Evolutionary conservation across 768 basidiomycete species (phyloP).

Genomic region (Filobasidium floriforme): DNA sequence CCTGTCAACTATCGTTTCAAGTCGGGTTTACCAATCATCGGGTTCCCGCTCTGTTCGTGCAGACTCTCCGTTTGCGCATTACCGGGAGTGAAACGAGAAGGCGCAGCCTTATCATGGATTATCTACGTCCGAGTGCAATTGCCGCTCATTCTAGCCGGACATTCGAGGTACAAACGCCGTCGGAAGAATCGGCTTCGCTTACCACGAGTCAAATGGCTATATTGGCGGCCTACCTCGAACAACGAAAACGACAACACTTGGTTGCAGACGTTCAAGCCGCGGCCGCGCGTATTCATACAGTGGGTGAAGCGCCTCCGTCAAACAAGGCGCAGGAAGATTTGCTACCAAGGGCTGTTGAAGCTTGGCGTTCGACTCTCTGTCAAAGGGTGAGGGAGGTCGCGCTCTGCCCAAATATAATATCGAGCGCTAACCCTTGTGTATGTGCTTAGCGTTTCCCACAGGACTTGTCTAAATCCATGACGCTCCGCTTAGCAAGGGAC

Average conservation of each 20-base stretch:
- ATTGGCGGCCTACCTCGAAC: not conserved
- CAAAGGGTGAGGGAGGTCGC: no score
- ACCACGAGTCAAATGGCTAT: not conserved
- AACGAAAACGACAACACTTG: not conserved
- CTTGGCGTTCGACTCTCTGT: not conserved
- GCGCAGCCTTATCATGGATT: not conserved
- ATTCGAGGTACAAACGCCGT: not conserved
- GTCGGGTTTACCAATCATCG: constrained; percentile 74
- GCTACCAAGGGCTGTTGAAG: not conserved
- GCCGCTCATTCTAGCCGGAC: not conserved
- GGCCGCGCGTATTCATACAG: not conserved
- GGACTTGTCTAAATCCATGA: not conserved
- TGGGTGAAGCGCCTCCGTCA: not conserved
- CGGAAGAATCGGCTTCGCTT: not conserved
- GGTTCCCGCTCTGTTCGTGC: constrained; percentile 78
- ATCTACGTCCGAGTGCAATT: not conserved
- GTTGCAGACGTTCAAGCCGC: not conserved
- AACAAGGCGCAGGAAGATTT: not conserved
- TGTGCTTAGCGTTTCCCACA: not conserved
- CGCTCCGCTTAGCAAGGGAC: not conserved
- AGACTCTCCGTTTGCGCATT: constrained; percentile 79
- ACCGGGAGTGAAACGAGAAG: constrained; percentile 57
- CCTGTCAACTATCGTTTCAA: constrained; percentile 68
- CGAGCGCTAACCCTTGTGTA: not conserved
- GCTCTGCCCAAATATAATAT: no score